Percentiles rank a stretch among this genome's conserved stretches.
phyloP scores from a whole-genome alignment of 805 yeast species.

The Hanseniaspora vineae region DNA sequence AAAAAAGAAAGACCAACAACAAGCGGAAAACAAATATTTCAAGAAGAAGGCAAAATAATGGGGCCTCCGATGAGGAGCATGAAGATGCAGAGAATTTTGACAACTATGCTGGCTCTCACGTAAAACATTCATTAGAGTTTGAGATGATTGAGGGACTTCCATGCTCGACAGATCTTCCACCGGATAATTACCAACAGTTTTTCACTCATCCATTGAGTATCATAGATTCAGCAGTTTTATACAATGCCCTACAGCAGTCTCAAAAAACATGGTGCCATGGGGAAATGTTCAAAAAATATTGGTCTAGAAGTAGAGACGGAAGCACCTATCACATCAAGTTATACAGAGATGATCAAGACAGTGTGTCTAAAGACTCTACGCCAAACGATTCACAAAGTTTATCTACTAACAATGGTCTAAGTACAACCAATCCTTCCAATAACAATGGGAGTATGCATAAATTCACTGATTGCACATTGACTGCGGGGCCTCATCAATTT shows the following conservation, averaged over 20 bases:
- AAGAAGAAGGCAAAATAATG: not conserved
- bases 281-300: conserved; percentile 61
- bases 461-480: conserved; percentile 60
- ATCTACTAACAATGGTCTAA: not conserved
- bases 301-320: conserved; percentile 35
- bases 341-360: not conserved
- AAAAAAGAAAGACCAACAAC: no score
- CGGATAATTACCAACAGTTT: conserved; percentile 17
- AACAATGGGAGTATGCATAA: conserved; percentile 49
- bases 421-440: not conserved
- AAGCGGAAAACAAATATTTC: no score
- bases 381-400: not conserved
- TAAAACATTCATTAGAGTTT: not conserved
- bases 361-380: not conserved
- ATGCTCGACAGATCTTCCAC: conserved; percentile 50
- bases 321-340: not conserved
- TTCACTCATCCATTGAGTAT: conserved; percentile 54
- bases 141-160: conserved; percentile 57
- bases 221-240: conserved; percentile 60
- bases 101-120: not conserved
- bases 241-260: conserved; percentile 60
- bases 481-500: conserved; percentile 75
- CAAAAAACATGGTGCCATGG: conserved; percentile 54
- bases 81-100: not conserved
- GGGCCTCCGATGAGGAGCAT: not conserved